Evolutionary conservation across 345 rosid genomes (phyloP).

Genomic region (Orychophragmus violaceus): DNA sequence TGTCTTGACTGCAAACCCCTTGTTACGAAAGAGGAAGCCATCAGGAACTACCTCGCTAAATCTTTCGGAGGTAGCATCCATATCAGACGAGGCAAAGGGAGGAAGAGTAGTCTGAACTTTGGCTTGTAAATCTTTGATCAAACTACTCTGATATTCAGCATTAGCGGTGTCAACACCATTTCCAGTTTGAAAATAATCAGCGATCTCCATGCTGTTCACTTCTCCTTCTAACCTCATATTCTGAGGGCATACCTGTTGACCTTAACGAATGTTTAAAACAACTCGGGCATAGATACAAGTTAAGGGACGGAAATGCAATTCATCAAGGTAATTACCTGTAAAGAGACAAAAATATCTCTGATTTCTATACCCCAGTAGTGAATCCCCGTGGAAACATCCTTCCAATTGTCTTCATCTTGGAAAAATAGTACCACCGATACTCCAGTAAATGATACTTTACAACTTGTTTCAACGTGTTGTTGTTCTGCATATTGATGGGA

Average conservation of each 20-base stretch:
- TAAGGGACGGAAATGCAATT: conserved; percentile 2
- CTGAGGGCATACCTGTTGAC: conserved; percentile 72
- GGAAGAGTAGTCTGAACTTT: conserved; percentile 66
- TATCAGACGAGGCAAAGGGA: conserved; percentile 30
- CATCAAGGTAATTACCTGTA: conserved; percentile 62
- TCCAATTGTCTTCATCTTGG: conserved; percentile 53
- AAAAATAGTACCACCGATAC: conserved; percentile 56
- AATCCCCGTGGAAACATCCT: conserved; percentile 26
- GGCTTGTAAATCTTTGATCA: conserved; percentile 50
- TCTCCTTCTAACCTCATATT: conserved; percentile 62
- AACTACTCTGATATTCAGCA: conserved; percentile 29
- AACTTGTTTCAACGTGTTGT: conserved; percentile 70
- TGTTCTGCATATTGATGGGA: conserved; percentile 52
- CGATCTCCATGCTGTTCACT: conserved; percentile 53
- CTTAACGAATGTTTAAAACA: conserved; percentile 30
- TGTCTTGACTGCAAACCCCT: conserved; percentile 42
- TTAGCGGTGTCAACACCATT: conserved; percentile 24
- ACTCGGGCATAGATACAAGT: conserved; percentile 7
- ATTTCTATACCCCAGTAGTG: conserved; percentile 73
- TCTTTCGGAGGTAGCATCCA: conserved; percentile 34
- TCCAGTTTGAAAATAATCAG: conserved; percentile 40
- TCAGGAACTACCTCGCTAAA: conserved; percentile 27
- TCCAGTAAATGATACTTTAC: conserved; percentile 56
- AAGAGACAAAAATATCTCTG: conserved; percentile 43
- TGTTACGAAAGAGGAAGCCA: conserved; percentile 35